A percentile compares a stretch with the other conserved stretches of the same genome.
Evolutionary conservation across 352 stramenopile species (phyloP).

Genomic region (Phytopythium sindhum): DNA sequence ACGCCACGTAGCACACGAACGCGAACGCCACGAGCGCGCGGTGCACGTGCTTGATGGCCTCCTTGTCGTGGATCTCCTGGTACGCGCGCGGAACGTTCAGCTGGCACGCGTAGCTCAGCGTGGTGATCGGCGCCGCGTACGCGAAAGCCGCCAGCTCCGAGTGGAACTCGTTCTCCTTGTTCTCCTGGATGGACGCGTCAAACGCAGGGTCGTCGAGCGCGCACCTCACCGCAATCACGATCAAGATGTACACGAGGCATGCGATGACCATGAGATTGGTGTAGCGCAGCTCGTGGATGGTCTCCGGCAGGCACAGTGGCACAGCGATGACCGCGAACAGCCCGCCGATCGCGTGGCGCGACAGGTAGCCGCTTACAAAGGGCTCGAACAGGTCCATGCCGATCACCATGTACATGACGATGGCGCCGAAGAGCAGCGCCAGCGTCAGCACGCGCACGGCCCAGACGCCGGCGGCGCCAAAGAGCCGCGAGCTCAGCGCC

Average conservation of each 20-base stretch:
- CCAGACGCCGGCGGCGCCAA: conserved; percentile 65
- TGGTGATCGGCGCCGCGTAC: conserved; percentile 78
- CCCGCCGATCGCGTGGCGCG: conserved; percentile 54
- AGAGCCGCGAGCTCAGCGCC: conserved; percentile 72
- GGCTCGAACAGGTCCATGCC: conserved; percentile 82
- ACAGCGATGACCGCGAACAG: conserved; percentile 67
- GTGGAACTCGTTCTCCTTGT: conserved; percentile 46
- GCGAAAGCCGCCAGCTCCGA: conserved; percentile 58
- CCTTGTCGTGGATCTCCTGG: conserved; percentile 72
- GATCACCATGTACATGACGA: conserved; percentile 85
- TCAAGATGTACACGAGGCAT: conserved; percentile 80
- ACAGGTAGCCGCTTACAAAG: conserved; percentile 54
- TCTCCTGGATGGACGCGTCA: conserved; percentile 32
- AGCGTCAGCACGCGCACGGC: conserved; percentile 69
- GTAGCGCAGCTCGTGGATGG: conserved; percentile 80
- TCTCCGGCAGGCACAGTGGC: conserved; percentile 78
- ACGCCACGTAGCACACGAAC: conserved; percentile 56
- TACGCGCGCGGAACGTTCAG: conserved; percentile 81
- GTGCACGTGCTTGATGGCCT: conserved; percentile 64
- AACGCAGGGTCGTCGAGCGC: conserved; percentile 38
- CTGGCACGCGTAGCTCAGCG: conserved; percentile 77
- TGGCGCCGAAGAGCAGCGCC: conserved; percentile 70
- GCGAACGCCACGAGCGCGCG: conserved; percentile 53
- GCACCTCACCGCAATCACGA: conserved; percentile 52
- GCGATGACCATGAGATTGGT: conserved; percentile 73